phyloP scores from a whole-genome alignment of 768 basidiomycete species.

The Dioszegia crocea region DNA sequence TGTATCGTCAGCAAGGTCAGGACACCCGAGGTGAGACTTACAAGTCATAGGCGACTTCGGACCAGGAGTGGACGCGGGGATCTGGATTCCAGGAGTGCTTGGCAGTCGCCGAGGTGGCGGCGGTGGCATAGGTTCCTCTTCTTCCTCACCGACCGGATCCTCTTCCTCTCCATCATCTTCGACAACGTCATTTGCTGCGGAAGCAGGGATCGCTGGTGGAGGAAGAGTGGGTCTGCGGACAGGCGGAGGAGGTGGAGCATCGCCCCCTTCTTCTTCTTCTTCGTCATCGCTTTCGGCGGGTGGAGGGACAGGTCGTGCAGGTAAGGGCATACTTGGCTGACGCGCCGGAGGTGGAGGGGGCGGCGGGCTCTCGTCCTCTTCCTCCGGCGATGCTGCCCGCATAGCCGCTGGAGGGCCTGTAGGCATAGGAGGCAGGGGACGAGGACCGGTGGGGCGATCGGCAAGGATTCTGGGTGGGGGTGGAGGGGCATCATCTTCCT shows the following conservation, averaged over 20 bases:
- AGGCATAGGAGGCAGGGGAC: not conserved
- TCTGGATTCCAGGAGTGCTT: not conserved
- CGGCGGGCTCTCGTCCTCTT: slow-evolving; percentile 21
- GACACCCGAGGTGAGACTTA: not conserved
- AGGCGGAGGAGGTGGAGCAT: slow-evolving; percentile 18
- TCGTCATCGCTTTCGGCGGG: not conserved
- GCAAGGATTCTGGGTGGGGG: not conserved
- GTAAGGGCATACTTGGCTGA: slow-evolving; percentile 3
- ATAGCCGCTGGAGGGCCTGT: slow-evolving; percentile 20
- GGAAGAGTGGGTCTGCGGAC: slow-evolving; percentile 15
- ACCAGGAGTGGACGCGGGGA: not conserved
- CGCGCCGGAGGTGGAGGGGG: not conserved
- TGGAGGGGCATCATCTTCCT: slow-evolving; percentile 7
- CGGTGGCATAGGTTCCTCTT: not conserved
- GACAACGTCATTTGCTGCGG: not conserved
- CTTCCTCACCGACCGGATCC: not conserved
- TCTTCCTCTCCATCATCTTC: not conserved
- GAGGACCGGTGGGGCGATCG: too few species aligned
- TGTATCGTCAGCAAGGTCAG: not conserved
- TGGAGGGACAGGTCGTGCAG: not conserved
- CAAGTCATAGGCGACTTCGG: not conserved
- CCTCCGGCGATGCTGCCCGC: slow-evolving; percentile 27
- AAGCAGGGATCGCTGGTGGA: not conserved
- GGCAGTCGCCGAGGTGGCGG: not conserved
- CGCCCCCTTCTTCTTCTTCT: slow-evolving; percentile 15